Conservation (phyloP, 495 filamentous ascomycete genomes). For the Xylaria flabelliformis region DNA sequence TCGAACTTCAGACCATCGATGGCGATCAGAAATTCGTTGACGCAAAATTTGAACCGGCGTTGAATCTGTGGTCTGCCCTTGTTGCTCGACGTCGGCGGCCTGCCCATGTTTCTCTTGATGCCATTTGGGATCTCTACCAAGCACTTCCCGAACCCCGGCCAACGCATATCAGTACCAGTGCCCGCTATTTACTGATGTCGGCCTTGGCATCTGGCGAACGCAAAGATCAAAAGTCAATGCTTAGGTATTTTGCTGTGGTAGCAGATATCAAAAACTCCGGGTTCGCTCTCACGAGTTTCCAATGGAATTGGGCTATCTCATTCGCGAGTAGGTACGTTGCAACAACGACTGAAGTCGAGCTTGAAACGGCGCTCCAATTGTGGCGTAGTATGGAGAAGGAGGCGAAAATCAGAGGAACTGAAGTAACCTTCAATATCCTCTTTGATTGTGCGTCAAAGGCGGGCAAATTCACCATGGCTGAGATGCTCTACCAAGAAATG, state of each 20-base stretch:
- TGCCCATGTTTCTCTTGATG: slow-evolving; percentile 42
- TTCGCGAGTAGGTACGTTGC: slow-evolving; percentile 75
- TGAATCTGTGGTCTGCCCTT: slow-evolving; percentile 44
- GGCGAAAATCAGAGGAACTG: slow-evolving; percentile 66
- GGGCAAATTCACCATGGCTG: slow-evolving; percentile 78
- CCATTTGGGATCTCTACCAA: slow-evolving; percentile 51
- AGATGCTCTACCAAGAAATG: slow-evolving; percentile 87
- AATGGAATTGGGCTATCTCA: slow-evolving; percentile 86
- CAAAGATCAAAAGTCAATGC: slow-evolving; percentile 65
- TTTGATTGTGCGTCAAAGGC: slow-evolving; percentile 89
- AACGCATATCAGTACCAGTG: slow-evolving; percentile 62
- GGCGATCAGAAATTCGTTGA: slow-evolving; percentile 30
- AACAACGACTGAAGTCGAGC: slow-evolving; percentile 65
- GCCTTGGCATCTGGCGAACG: slow-evolving; percentile 68
- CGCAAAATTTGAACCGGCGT: slow-evolving; percentile 37
- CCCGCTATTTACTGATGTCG: slow-evolving; percentile 69
- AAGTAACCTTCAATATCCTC: slow-evolving; percentile 87
- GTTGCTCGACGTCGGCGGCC: slow-evolving; percentile 41
- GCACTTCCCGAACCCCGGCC: slow-evolving; percentile 65
- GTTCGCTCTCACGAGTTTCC: slow-evolving; percentile 64
- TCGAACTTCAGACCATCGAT: slow-evolving; percentile 51
- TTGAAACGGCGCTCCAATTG: slow-evolving; percentile 75
- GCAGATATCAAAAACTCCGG: slow-evolving; percentile 77
- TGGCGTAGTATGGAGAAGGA: slow-evolving; percentile 88
- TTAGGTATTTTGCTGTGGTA: slow-evolving; percentile 82